Percentiles rank a stretch among this genome's conserved stretches.
Evolutionary conservation across 1,139 yeast genomes (phyloP).

Genomic region (Debaryomyces nepalensis): DNA sequence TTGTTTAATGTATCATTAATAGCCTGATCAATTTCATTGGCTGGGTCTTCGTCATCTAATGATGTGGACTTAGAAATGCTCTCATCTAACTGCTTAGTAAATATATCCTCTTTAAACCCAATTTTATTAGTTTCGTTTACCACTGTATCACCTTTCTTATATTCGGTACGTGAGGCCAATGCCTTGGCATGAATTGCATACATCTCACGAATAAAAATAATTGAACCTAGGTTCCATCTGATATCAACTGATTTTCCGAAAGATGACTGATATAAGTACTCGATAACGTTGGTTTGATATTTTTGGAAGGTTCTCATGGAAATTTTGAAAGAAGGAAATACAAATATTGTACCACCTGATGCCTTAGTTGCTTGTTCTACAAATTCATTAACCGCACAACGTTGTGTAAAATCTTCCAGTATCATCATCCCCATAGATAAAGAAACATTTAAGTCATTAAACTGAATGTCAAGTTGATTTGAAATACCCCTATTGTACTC

Average conservation of each 20-base stretch:
- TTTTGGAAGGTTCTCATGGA: constrained; percentile 77
- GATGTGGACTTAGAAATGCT: constrained; percentile 21
- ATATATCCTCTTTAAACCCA: constrained; percentile 24
- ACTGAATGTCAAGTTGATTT: constrained; percentile 54
- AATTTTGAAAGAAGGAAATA: constrained; percentile 75
- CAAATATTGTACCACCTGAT: constrained; percentile 78
- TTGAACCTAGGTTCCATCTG: constrained; percentile 91
- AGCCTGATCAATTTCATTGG: constrained; percentile 35
- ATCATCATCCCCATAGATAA: constrained; percentile 56
- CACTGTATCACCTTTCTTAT: constrained; percentile 23
- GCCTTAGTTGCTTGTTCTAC: constrained; percentile 61
- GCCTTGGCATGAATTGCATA: constrained; percentile 64
- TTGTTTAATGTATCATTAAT: constrained; percentile 50
- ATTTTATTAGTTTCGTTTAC: constrained; percentile 16
- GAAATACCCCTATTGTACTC: constrained; percentile 52
- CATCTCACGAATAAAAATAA: constrained; percentile 92
- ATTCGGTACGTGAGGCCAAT: constrained; percentile 41
- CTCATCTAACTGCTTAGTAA: constrained; percentile 18
- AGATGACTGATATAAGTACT: constrained; percentile 67
- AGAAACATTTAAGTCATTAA: constrained; percentile 68
- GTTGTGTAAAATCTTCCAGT: constrained; percentile 50
- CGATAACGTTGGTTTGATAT: constrained; percentile 53
- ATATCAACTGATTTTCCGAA: constrained; percentile 92
- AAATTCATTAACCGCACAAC: constrained; percentile 58
- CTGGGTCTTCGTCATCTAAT: constrained; percentile 35